Evolutionary conservation across 2,329 filamentous ascomycete species (phyloP), one percentile per base, ranked within the genome.

Genomic region (Xylariomycetidae sp.): DNA sequence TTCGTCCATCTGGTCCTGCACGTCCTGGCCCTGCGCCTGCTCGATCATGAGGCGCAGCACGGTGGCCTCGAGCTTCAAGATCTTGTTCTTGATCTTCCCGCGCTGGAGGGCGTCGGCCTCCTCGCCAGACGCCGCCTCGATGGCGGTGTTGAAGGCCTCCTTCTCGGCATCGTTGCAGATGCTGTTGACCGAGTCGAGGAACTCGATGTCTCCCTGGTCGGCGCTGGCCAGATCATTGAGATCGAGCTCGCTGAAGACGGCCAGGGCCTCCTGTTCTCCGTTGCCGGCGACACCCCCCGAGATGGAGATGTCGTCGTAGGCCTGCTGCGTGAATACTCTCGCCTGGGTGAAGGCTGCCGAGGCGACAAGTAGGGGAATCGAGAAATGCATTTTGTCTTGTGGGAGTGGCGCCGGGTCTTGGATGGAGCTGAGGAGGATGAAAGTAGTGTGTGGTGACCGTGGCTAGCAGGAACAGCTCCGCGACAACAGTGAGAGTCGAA

Each of bases 71-170:
- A 77, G 59, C 59, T 78, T 77, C 33, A 77, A 56, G 12, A 77
- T 69, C 60, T 77, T 77, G 65, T 76, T 77, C 67, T 74, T 73
- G 40, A 68, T 76, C 59, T 77, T 76, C 49, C 71, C 71, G 33
- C 64, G 61, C 65, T 69, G 34, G 10, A 77, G 63, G 31, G 72
- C 70, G 15, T 62, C 63, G 3, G 64, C 68, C 25, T 58, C 63
- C 29, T 57, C 63, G 8, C 67, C 70, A 8, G 48, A 55, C 1
- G 66, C 69, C 4, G 61, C 67, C 9, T 63, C 66, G 35, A 77
- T 69, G 10, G 72, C 72, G 2, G 66, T 51, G 46, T 77, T 76
- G 56, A 77, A 78, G 2, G 65, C 73, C 2, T 66, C 54, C 0
- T 50, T 59, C 50, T 77, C 74, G 2, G 72, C 73, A 30, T 69